Evolutionary conservation across 257 asterid species (phyloP).

Genomic region (Solanum pennellii): DNA sequence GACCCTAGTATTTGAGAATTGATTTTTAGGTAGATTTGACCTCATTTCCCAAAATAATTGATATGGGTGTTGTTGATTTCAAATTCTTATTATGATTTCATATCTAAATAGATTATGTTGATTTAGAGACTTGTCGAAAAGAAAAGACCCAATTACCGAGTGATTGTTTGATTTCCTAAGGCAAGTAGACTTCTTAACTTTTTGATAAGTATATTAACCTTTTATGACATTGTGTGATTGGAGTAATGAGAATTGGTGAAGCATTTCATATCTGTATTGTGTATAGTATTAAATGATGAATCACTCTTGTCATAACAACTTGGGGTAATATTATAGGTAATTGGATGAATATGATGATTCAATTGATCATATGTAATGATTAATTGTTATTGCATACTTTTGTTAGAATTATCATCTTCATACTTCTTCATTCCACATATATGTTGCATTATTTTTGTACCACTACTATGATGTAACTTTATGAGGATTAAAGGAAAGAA

Average conservation of each 20-base stretch:
- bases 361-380: too few relatives aligned
- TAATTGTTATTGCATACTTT: too few relatives aligned
- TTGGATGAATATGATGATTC: neutral
- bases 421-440: neutral
- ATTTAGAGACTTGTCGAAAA: too few relatives aligned
- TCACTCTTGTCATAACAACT: neutral
- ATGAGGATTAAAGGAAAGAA: neutral
- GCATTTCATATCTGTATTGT: too few relatives aligned
- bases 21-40: neutral
- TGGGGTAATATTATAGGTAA: neutral
- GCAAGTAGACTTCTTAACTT: neutral
- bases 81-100: neutral
- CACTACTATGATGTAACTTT: too few relatives aligned
- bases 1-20: neutral
- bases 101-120: neutral
- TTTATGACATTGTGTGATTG: too few relatives aligned
- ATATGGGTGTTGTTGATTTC: neutral
- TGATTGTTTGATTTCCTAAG: neutral
- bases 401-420: neutral
- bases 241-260: too few relatives aligned
- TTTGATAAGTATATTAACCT: neutral
- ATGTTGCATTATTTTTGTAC: neutral
- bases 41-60: too few relatives aligned
- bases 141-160: neutral
- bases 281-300: too few relatives aligned